These are phyloP conservation scores for Monosporascus sp. DNA, from an alignment of 2,329 filamentous ascomycete species.

Conservation along the genomic window DNA sequence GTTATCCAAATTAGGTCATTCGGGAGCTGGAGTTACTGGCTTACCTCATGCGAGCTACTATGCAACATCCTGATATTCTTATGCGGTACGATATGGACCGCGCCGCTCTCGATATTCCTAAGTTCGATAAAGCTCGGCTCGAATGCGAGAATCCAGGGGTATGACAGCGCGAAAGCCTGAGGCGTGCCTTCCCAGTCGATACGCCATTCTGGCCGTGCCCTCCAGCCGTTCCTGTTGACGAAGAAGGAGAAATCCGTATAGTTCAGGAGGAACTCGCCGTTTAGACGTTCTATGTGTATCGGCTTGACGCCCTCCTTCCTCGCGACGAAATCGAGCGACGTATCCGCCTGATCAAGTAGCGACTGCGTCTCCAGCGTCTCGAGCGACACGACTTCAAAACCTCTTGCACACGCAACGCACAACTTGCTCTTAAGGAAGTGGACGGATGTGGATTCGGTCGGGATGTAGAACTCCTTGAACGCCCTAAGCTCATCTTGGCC, in stretches of 20 bases:
- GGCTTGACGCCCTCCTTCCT: slow-evolving; percentile 90
- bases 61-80: slow-evolving; percentile 98
- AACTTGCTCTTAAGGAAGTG: slow-evolving; percentile 96
- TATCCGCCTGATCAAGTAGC: slow-evolving; percentile 93
- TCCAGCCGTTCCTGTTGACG: slow-evolving; percentile 97
- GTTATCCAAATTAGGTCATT: slow-evolving; percentile 16
- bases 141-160: slow-evolving; percentile 95
- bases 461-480: slow-evolving; percentile 99
- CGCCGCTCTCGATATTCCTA: slow-evolving; percentile 87
- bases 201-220: slow-evolving; percentile 90
- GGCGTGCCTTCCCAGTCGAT: slow-evolving; percentile 97
- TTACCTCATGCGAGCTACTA: slow-evolving; percentile 92
- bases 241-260: slow-evolving; percentile 99
- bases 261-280: slow-evolving; percentile 94
- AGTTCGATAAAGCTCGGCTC: slow-evolving; percentile 98
- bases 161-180: slow-evolving; percentile 86
- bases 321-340: slow-evolving; percentile 93
- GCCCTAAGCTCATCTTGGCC: slow-evolving; percentile 93
- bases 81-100: slow-evolving; percentile 91
- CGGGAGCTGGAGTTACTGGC: slow-evolving; percentile 19
- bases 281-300: slow-evolving; percentile 94
- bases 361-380: slow-evolving; percentile 98
- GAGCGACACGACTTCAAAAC: slow-evolving; percentile 94
- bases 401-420: slow-evolving; percentile 90
- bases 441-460: slow-evolving; percentile 94